A percentile compares a stretch with the other conserved stretches of the same genome.
Evolutionary conservation across 768 basidiomycete species (phyloP).

Genomic region (Phaeolepiota aurea): DNA sequence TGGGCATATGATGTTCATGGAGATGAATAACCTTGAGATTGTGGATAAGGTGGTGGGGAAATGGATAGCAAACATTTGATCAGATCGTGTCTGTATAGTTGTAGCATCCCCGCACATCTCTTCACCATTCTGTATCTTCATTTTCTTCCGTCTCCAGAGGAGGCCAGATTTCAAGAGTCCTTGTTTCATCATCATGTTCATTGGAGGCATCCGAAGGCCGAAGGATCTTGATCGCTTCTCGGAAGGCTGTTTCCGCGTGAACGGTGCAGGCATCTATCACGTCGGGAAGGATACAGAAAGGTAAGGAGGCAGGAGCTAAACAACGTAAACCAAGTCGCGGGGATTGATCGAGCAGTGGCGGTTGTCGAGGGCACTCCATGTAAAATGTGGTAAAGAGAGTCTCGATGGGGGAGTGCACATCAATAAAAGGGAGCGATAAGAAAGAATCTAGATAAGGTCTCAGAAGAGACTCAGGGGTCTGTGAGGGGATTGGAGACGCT

Average conservation of each 20-base stretch:
- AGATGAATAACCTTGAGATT: conserved; percentile 37
- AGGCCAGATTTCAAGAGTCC: conserved; percentile 26
- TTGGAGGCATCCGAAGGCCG: conserved; percentile 2
- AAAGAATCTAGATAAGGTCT: conserved; percentile 50
- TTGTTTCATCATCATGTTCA: neutral
- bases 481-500: conserved; percentile 10
- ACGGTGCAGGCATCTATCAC: conserved; percentile 46
- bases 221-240: conserved; percentile 13
- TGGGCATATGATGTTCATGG: conserved; percentile 52
- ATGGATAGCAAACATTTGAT: conserved; percentile 33
- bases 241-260: conserved; percentile 38
- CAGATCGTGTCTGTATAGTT: conserved; percentile 17
- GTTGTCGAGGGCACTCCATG: conserved; percentile 22
- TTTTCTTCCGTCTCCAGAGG: conserved; percentile 22
- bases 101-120: conserved; percentile 8
- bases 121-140: conserved; percentile 19
- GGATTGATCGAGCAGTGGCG: conserved; percentile 1
- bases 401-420: conserved; percentile 13
- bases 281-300: conserved; percentile 31
- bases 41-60: conserved; percentile 27
- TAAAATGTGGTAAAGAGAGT: conserved; percentile 52
- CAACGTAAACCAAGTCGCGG: conserved; percentile 4
- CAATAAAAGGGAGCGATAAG: conserved; percentile 21
- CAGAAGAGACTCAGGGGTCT: conserved; percentile 29
- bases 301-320: conserved; percentile 20